Evolutionary conservation across 768 basidiomycete genomes (phyloP), one percentile per base, ranked within the genome.

Genomic region (Rhizopogon vulgaris): DNA sequence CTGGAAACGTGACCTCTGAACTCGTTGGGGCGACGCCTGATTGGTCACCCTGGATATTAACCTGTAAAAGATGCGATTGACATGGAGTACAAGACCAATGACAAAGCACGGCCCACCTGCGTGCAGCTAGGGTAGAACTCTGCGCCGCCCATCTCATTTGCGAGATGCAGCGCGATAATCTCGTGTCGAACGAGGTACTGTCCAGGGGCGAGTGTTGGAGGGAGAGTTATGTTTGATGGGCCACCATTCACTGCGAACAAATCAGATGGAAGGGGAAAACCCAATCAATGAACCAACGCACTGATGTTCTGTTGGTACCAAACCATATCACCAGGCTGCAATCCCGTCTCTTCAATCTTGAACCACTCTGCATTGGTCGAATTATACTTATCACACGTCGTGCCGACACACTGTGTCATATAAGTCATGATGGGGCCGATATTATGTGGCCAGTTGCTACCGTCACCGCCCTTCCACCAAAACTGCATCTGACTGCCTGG

Each of bases 51-150:
- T 73, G 68, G 36, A 90, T 65, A 37, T 63, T 69, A 55, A 86
- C 62, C 66, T 83, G 77, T 5, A 34, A 43, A 18, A 11, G 11
- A 18, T 12, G n/a, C 5, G 9, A 50, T 36, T 11, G 43, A 27
- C n/a, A 34, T 46, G 45, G 6, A 3, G 38, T 49, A 36, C 8
- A 38, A 46, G 22, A 38, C 17, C 30, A n/a, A 3, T 17, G 24
- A 28, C 39, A 8, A 38, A 4, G 28, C 8, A n/a, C 22, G 47
- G 52, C 17, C 25, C 47, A 68, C 66, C 64, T 79, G 78, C 3
- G 77, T 73, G 65, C 89, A 92, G 25, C 79, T 78, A 0, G 85
- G 83, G 64, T 92, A 92, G 68, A 90, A 91, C 68, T 92, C 89
- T 1, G 86, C 88, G 17, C 85, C 85, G 5, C 82, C 81, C 15